phyloP scores from a whole-genome alignment of 129 eudicot species.

The Tagetes erecta region DNA sequence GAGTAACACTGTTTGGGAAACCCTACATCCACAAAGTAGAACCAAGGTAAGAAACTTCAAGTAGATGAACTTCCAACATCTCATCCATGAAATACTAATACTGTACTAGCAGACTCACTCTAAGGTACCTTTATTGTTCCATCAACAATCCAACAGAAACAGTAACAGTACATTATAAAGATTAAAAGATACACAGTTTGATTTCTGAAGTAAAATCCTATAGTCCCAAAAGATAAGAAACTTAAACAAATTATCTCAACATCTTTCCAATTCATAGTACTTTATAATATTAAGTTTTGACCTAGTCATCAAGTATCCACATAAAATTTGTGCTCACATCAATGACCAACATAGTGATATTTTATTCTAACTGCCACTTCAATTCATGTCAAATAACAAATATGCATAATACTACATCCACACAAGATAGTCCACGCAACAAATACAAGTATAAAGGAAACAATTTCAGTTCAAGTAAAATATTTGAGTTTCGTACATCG shows the following conservation, averaged over 20 bases:
- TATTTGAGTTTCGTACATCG: too few relatives aligned
- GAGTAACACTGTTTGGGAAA: conserved; percentile 87
- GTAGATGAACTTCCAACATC: conserved; percentile 9
- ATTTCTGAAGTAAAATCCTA: neutral
- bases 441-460: conserved; percentile 12
- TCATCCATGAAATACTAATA: neutral
- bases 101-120: neutral
- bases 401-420: conserved; percentile 17
- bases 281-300: neutral
- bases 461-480: conserved; percentile 3
- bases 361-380: neutral
- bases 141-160: neutral
- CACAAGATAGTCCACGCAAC: conserved; percentile 10
- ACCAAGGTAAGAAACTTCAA: conserved; percentile 9
- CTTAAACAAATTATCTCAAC: conserved; percentile 2
- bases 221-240: neutral
- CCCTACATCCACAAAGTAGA: conserved; percentile 50
- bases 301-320: conserved; percentile 3
- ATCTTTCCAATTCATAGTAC: neutral
- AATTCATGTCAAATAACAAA: conserved; percentile 11
- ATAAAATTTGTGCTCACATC: neutral
- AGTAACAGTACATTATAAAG: neutral
- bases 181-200: neutral
- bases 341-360: conserved; percentile 8
- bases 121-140: neutral